phyloP scores from a whole-genome alignment of 2,329 filamentous ascomycete genomes.

The Pseudocercospora vitis region DNA sequence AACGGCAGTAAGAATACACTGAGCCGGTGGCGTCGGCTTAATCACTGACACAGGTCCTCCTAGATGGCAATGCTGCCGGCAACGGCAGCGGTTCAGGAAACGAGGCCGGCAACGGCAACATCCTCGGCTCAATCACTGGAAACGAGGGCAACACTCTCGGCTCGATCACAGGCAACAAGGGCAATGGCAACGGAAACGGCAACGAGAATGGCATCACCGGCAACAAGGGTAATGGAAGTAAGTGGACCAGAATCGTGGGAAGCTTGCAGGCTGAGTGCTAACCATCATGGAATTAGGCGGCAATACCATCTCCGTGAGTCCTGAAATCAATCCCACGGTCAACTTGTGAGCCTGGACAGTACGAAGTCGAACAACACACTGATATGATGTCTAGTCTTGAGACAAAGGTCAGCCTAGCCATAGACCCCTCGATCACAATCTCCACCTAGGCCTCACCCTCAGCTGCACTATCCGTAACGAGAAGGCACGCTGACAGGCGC shows the following conservation, averaged over 20 bases:
- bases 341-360: constrained; percentile 2
- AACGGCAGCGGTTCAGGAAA: constrained; percentile 6
- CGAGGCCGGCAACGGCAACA: not conserved
- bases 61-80: not conserved
- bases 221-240: not conserved
- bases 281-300: not conserved
- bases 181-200: not conserved
- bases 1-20: no score
- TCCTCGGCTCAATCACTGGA: not conserved
- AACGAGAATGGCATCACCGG: not conserved
- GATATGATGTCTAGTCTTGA: constrained; percentile 1
- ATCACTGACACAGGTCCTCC: not conserved
- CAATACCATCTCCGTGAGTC: constrained; percentile 2
- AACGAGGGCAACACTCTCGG: not conserved
- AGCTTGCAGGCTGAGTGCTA: not conserved
- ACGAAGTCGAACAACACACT: not conserved
- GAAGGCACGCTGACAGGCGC: not conserved
- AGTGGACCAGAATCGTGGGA: not conserved
- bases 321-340: not conserved
- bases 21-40: no score
- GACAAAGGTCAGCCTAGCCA: constrained; percentile 1
- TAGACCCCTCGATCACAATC: not conserved
- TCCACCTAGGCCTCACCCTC: not conserved
- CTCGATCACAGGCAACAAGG: constrained; percentile 6
- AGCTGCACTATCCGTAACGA: not conserved